Evolutionary conservation across 2,329 filamentous ascomycete species (phyloP).

Genomic region (Xenosphaeropsis pyriputrescens): DNA sequence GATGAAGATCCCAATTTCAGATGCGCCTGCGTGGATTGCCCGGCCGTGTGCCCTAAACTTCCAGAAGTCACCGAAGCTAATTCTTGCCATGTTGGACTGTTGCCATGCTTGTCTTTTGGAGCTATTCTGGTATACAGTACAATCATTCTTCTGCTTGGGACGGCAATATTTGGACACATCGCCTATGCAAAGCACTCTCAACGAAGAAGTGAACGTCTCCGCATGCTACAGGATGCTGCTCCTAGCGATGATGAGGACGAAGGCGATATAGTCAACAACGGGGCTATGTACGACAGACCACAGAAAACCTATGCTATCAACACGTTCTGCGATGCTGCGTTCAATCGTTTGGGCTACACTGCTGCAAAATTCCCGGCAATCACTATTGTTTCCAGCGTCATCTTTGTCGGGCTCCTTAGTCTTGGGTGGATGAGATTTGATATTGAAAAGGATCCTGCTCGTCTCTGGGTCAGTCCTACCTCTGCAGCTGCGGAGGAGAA

Average conservation of each 20-base stretch:
- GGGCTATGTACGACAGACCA: slow-evolving; percentile 64
- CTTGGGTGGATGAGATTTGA: slow-evolving; percentile 79
- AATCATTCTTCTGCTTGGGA: slow-evolving; percentile 52
- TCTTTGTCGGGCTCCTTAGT: slow-evolving; percentile 66
- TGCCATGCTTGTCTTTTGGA: slow-evolving; percentile 90
- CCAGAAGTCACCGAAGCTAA: slow-evolving; percentile 56
- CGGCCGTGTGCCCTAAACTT: slow-evolving; percentile 68
- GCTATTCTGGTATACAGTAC: slow-evolving; percentile 77
- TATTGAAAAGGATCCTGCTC: slow-evolving; percentile 81
- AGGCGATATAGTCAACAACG: slow-evolving; percentile 64
- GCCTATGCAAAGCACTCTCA: slow-evolving; percentile 60
- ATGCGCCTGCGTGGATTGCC: slow-evolving; percentile 90
- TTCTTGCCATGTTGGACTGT: slow-evolving; percentile 66
- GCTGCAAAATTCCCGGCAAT: slow-evolving; percentile 75
- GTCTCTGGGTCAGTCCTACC: slow-evolving; percentile 90
- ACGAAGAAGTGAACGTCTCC: slow-evolving; percentile 67
- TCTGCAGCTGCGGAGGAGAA: slow-evolving; percentile 89
- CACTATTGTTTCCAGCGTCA: slow-evolving; percentile 63
- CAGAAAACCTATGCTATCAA: slow-evolving; percentile 74
- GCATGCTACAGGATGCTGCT: slow-evolving; percentile 69
- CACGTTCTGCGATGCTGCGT: slow-evolving; percentile 63
- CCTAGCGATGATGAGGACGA: slow-evolving; percentile 92
- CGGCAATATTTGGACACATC: slow-evolving; percentile 57
- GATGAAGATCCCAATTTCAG: slow-evolving; percentile 73
- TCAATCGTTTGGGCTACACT: slow-evolving; percentile 64